These are phyloP conservation scores for Rhododendron griersonianum DNA, from an alignment of 148 eudicot genomes.

Conservation along the genomic window DNA sequence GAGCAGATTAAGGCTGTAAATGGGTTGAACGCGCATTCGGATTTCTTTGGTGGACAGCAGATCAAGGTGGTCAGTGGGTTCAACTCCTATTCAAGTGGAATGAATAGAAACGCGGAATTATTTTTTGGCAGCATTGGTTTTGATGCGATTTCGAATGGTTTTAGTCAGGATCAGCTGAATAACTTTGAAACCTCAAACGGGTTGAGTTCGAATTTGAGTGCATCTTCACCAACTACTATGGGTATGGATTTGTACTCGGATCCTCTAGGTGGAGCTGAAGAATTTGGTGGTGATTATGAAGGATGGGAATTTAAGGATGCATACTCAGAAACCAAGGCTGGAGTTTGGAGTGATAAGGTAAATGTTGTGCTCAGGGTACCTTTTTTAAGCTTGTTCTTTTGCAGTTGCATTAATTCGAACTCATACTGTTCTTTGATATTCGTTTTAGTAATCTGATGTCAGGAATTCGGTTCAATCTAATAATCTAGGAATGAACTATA, in stretches of 20 bases:
- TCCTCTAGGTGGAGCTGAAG: conserved; percentile 13
- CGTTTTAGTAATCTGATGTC: conserved; percentile 10
- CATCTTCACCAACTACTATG: neutral
- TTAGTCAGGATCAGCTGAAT: conserved; percentile 3
- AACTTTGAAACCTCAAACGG: neutral
- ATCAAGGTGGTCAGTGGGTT: neutral
- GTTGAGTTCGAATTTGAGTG: conserved; percentile 9
- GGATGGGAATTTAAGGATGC: conserved; percentile 86
- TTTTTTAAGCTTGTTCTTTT: neutral
- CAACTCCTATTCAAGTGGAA: conserved; percentile 4
- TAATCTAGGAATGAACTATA: neutral
- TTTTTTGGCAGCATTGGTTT: conserved; percentile 1
- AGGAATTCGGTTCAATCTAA: conserved; percentile 6
- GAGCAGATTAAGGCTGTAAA: neutral
- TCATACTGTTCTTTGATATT: neutral
- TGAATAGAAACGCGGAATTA: neutral
- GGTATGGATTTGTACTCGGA: neutral
- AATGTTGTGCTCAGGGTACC: neutral
- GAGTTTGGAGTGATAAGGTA: conserved; percentile 36
- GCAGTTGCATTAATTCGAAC: neutral
- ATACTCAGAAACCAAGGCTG: conserved; percentile 18
- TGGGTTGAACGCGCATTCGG: conserved; percentile 2
- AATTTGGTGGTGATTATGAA: conserved; percentile 35
- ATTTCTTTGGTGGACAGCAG: conserved; percentile 3
- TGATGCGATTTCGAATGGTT: neutral